A percentile compares a stretch with the other conserved stretches of the same genome.
Evolutionary conservation across 306 rosid genomes (phyloP).

Genomic region (Rubus idaeus): DNA sequence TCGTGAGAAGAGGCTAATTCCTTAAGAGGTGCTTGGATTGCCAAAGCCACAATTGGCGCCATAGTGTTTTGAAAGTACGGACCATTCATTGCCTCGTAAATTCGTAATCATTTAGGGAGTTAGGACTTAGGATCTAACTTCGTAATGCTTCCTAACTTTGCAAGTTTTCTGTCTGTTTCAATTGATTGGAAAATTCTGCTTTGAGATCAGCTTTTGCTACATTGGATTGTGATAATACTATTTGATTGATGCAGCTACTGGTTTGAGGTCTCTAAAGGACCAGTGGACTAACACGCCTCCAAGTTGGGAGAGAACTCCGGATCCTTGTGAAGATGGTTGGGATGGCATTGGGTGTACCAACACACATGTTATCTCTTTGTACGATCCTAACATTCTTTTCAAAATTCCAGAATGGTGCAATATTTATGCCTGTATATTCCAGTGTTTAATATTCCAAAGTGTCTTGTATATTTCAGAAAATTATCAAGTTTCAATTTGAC

Average conservation of each 20-base stretch:
- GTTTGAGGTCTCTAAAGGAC: conserved; percentile 34
- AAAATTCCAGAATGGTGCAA: not conserved
- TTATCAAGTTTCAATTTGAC: conserved; percentile 43
- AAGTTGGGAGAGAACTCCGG: conserved; percentile 29
- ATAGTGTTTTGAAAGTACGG: not conserved
- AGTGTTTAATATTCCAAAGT: not conserved
- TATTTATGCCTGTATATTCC: not conserved
- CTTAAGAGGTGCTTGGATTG: not conserved
- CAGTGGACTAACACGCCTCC: conserved; percentile 38
- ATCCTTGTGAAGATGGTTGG: conserved; percentile 51
- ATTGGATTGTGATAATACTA: not conserved
- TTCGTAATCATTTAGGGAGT: not conserved
- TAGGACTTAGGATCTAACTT: not conserved
- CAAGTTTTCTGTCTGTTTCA: not conserved
- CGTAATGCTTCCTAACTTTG: not conserved
- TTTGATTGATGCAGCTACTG: conserved; percentile 26
- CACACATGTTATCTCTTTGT: conserved; percentile 49
- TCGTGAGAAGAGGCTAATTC: not conserved
- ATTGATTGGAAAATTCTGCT: not conserved
- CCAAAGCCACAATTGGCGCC: not conserved
- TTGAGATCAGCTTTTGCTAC: not conserved
- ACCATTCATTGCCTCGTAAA: not conserved
- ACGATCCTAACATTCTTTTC: conserved; percentile 4
- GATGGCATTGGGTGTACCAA: conserved; percentile 43
- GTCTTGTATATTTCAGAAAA: conserved; percentile 40